Conservation (phyloP, 2,329 filamentous ascomycete genomes). For the Fusarium hostae region DNA sequence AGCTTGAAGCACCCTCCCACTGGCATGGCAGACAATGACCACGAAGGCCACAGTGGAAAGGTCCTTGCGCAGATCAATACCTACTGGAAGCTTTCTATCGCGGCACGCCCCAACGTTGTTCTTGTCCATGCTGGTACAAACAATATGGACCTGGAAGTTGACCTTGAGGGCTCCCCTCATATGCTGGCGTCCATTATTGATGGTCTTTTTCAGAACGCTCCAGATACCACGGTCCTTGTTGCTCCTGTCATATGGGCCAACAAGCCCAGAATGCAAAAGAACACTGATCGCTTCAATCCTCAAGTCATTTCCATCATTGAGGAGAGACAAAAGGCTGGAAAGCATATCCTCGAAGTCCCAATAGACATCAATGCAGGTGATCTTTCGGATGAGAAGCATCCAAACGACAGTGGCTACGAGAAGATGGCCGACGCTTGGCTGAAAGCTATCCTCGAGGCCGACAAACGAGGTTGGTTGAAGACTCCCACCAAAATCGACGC, state of each 20-base stretch:
- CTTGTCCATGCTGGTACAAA: conserved; percentile 27
- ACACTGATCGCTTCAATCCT: conserved; percentile 18
- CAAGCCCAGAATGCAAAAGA: conserved; percentile 16
- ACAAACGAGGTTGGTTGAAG: conserved; percentile 12
- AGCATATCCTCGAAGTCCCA: conserved; percentile 10
- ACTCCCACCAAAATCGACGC: background rate
- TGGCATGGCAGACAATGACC: conserved; percentile 22
- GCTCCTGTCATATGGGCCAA: conserved; percentile 31
- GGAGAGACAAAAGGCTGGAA: background rate
- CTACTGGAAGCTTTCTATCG: conserved; percentile 15
- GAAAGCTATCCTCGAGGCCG: conserved; percentile 13
- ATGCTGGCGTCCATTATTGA: conserved; percentile 2
- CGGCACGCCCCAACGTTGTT: conserved; percentile 15
- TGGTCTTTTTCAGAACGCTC: conserved; percentile 2
- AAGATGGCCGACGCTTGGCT: conserved; percentile 32
- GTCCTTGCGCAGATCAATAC: conserved; percentile 3
- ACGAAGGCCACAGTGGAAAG: conserved; percentile 27
- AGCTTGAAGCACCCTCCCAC: conserved; percentile 3
- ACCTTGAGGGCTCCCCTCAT: background rate
- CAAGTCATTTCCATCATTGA: conserved; percentile 1
- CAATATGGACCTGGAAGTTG: conserved; percentile 20
- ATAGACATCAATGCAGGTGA: conserved; percentile 15
- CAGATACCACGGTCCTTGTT: conserved; percentile 9
- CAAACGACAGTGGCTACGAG: conserved; percentile 23
- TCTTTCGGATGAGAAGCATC: conserved; percentile 24